Conservation (phyloP, 2,329 filamentous ascomycete genomes). For the Microsporum ferrugineum region DNA sequence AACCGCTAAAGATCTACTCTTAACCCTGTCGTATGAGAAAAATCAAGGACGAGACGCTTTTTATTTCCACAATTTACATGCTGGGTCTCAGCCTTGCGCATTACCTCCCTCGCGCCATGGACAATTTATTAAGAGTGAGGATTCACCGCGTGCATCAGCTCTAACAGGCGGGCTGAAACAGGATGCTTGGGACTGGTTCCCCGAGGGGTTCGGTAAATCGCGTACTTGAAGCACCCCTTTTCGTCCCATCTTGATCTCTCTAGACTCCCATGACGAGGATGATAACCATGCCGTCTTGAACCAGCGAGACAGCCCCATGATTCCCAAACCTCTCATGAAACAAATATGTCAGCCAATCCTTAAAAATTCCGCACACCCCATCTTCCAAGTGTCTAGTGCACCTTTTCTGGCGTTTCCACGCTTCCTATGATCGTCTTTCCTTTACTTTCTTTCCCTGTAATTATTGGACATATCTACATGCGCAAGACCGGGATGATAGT, state of each 20-base stretch:
- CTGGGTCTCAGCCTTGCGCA: background rate
- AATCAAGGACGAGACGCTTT: background rate
- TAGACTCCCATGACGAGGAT: background rate
- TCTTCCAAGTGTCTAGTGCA: background rate
- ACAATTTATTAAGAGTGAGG: background rate
- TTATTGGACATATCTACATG: conserved; percentile 2
- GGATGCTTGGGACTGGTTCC: background rate
- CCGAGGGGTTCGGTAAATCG: background rate
- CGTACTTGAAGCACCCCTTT: background rate
- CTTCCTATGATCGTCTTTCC: background rate
- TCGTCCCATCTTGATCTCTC: background rate
- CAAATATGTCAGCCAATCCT: background rate
- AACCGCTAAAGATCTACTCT: background rate
- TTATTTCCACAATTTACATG: conserved; percentile 3
- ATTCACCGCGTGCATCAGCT: background rate
- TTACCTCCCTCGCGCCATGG: background rate
- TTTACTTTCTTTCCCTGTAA: background rate
- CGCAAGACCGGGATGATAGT: background rate
- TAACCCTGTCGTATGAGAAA: background rate
- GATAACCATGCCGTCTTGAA: background rate
- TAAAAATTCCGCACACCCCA: background rate
- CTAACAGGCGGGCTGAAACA: background rate
- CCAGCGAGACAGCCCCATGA: background rate
- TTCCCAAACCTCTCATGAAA: background rate
- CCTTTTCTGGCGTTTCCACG: background rate